Evolutionary conservation across 345 rosid genomes (phyloP).

Genomic region (Citrus medica): DNA sequence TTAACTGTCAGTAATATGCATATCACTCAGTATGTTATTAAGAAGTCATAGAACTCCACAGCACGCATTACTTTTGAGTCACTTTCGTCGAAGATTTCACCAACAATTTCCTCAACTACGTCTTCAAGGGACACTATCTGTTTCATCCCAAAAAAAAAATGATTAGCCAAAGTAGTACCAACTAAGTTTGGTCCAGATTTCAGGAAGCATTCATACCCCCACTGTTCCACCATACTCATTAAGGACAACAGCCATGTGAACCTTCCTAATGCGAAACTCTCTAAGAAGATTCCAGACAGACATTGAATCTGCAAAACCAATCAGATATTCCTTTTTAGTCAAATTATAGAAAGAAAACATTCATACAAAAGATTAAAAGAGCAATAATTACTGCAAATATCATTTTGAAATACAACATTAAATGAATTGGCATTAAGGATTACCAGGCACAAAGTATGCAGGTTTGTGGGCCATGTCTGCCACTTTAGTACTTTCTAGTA

Average conservation of each 20-base stretch:
- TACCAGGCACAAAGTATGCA: slow-evolving; percentile 97
- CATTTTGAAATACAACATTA: neutral
- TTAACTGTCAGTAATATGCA: neutral
- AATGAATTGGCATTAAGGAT: slow-evolving; percentile 15
- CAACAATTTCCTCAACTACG: slow-evolving; percentile 97
- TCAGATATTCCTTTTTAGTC: slow-evolving; percentile 10
- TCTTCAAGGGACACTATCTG: slow-evolving; percentile 97
- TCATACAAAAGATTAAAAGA: neutral
- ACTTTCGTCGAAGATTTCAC: slow-evolving; percentile 96
- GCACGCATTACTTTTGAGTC: slow-evolving; percentile 74
- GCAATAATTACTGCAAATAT: neutral
- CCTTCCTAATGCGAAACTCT: slow-evolving; percentile 97
- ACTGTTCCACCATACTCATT: slow-evolving; percentile 98
- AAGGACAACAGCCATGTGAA: slow-evolving; percentile 98
- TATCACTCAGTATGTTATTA: neutral
- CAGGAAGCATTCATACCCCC: slow-evolving; percentile 63
- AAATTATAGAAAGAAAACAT: neutral
- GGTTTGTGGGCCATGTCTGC: slow-evolving; percentile 99
- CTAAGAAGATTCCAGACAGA: slow-evolving; percentile 99
- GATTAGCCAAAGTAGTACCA: neutral
- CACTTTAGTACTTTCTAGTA: slow-evolving; percentile 71
- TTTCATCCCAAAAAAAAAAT: slow-evolving; percentile 19
- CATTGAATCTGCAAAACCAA: slow-evolving; percentile 83
- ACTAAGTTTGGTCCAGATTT: neutral
- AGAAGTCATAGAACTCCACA: neutral